A percentile compares a stretch with the other conserved stretches of the same genome.
Conservation (phyloP, 2,329 filamentous ascomycete genomes). For the Colletotrichum orchidophilum region DNA sequence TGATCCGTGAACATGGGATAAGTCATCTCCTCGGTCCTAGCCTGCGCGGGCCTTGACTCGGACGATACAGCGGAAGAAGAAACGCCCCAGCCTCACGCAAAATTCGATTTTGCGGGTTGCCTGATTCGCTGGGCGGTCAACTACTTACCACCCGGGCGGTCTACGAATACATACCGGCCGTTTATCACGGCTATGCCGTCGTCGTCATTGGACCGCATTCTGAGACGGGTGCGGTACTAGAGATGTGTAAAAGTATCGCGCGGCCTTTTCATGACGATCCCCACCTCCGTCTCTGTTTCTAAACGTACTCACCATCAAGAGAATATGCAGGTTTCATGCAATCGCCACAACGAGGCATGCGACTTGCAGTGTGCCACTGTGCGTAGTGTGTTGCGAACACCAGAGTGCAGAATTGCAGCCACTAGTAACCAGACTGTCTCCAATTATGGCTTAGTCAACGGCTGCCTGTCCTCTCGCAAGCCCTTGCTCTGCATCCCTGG, state of each 20-base stretch:
- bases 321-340: background rate
- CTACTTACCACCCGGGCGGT: background rate
- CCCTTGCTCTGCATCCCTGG: background rate
- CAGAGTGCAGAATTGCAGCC: background rate
- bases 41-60: background rate
- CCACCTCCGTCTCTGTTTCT: background rate
- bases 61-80: background rate
- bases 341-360: background rate
- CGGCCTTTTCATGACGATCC: background rate
- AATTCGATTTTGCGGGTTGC: background rate
- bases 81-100: background rate
- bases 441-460: background rate
- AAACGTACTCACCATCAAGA: background rate
- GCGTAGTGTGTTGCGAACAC: background rate
- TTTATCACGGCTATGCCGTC: background rate
- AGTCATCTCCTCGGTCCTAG: background rate
- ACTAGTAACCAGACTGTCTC: too few relatives aligned
- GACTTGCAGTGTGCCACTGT: background rate
- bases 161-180: background rate
- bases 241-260: background rate
- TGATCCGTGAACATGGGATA: background rate
- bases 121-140: background rate
- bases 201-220: conserved; percentile 10
- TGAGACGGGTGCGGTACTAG: conserved; percentile 1
- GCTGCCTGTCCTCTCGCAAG: background rate